phyloP scores from a whole-genome alignment of 495 filamentous ascomycete species.

The Penicillium manginii region DNA sequence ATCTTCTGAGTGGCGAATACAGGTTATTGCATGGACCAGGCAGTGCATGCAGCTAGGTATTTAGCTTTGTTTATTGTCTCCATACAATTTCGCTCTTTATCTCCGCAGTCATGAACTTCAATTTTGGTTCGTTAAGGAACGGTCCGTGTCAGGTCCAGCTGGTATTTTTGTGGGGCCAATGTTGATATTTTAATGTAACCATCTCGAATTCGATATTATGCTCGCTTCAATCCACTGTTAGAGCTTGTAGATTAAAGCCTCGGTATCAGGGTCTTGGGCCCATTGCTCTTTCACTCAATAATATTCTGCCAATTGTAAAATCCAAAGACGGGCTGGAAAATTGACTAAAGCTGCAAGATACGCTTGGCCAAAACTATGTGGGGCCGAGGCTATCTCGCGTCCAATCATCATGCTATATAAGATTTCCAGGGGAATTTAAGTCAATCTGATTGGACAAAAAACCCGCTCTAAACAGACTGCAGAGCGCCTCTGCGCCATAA shows the following conservation, averaged over 20 bases:
- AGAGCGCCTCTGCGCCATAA: not conserved
- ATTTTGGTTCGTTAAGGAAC: not conserved
- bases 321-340: not conserved
- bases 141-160: not conserved
- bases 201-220: not conserved
- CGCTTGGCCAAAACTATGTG: not conserved
- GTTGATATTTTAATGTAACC: not conserved
- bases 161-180: not conserved
- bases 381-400: not conserved
- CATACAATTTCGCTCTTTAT: not conserved
- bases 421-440: not conserved
- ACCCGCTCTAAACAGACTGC: not conserved
- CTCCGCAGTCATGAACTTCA: not conserved
- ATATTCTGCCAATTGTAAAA: not conserved
- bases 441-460: not conserved
- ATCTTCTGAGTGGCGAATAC: not conserved
- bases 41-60: constrained; percentile 1
- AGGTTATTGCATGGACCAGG: not conserved
- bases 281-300: not conserved
- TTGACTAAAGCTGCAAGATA: not conserved
- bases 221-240: not conserved
- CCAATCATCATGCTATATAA: not conserved
- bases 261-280: not conserved
- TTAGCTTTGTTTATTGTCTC: not conserved
- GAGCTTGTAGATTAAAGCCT: not conserved